phyloP scores from a whole-genome alignment of 441 rosid genomes.

The Corymbia calophylla region DNA sequence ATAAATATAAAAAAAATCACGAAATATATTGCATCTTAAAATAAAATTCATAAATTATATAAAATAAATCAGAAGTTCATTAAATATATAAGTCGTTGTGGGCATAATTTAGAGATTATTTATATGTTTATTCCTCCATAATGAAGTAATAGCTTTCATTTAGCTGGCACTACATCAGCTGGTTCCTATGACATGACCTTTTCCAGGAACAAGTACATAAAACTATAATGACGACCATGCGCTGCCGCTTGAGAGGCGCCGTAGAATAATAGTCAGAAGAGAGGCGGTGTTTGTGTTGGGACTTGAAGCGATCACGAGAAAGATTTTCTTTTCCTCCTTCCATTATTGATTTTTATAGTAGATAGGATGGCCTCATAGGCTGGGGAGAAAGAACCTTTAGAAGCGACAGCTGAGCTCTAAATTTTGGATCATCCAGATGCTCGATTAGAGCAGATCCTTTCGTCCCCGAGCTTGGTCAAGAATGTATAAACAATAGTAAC shows the following conservation, averaged over 20 bases:
- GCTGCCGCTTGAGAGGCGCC: neutral
- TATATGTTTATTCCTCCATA: rapidly evolving
- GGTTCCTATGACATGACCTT: neutral
- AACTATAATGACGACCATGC: neutral
- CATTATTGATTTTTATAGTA: neutral
- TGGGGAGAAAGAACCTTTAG: neutral
- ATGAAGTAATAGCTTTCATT: neutral
- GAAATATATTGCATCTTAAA: no score
- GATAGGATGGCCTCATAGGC: neutral
- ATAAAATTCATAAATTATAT: no score
- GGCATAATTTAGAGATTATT: neutral
- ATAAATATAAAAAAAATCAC: no score
- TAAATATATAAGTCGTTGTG: no score
- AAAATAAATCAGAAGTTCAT: no score
- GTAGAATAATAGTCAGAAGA: neutral
- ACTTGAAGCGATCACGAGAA: neutral
- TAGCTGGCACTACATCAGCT: neutral
- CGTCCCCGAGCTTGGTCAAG: neutral
- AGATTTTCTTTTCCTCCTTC: neutral
- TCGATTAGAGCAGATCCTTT: neutral
- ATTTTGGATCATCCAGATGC: neutral
- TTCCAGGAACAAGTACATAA: neutral
- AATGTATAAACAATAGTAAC: neutral
- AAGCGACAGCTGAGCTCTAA: neutral
- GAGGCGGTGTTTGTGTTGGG: neutral